Conservation (phyloP, 2,329 filamentous ascomycete species). For the Exophiala sideris region DNA sequence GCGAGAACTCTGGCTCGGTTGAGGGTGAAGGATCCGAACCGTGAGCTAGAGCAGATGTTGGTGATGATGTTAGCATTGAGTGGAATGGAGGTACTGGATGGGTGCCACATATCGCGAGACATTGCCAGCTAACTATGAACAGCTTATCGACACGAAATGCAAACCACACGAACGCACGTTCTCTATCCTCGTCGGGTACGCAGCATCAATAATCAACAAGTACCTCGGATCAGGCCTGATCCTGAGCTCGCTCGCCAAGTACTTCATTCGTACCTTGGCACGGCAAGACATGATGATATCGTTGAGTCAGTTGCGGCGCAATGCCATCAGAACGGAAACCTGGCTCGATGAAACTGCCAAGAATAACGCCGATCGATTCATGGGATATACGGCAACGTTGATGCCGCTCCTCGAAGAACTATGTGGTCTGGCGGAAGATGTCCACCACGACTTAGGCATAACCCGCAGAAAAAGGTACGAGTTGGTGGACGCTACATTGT, state of each 20-base stretch:
- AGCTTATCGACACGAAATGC: slow-evolving; percentile 29
- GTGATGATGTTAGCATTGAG: slow-evolving; percentile 31
- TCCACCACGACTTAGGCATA: slow-evolving; percentile 5
- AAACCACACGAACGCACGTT: slow-evolving; percentile 29
- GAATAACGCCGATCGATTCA: slow-evolving; percentile 31
- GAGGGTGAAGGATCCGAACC: slow-evolving; percentile 25
- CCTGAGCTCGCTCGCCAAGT: slow-evolving; percentile 32
- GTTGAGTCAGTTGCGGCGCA: slow-evolving; percentile 27
- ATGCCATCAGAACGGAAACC: slow-evolving; percentile 27
- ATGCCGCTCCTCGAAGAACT: slow-evolving; percentile 34
- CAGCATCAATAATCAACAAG: slow-evolving; percentile 26
- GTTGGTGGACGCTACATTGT: too few relatives aligned
- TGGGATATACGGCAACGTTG: slow-evolving; percentile 32
- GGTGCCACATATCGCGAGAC: not conserved
- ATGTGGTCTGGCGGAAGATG: slow-evolving; percentile 31
- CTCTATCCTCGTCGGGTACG: slow-evolving; percentile 14
- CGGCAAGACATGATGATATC: slow-evolving; percentile 35
- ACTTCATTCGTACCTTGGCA: slow-evolving; percentile 34
- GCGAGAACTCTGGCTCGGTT: slow-evolving; percentile 32
- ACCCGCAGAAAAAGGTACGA: too few relatives aligned
- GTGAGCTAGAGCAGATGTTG: slow-evolving; percentile 31
- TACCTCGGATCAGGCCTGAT: slow-evolving; percentile 25
- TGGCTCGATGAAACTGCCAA: slow-evolving; percentile 30
- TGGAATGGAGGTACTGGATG: slow-evolving; percentile 31
- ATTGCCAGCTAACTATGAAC: slow-evolving; percentile 1